phyloP scores from a whole-genome alignment of 176 grass and related monocot species.

The Triticum timopheevii region DNA sequence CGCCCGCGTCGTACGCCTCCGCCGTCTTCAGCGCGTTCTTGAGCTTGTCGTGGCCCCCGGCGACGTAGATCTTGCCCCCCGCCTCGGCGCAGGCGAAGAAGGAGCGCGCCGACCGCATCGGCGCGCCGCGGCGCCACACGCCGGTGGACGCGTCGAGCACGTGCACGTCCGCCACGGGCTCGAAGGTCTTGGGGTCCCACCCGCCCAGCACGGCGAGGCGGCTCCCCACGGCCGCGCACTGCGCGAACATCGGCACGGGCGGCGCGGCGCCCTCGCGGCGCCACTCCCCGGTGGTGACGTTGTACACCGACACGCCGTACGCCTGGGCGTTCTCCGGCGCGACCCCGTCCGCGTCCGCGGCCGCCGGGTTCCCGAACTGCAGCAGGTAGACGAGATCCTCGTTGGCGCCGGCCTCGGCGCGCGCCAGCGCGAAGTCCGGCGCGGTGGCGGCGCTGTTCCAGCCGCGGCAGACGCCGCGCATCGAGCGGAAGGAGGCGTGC shows the following conservation, averaged over 20 bases:
- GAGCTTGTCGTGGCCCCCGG: conserved; percentile 76
- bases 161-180: conserved; percentile 66
- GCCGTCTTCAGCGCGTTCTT: conserved; percentile 94
- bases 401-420: conserved; percentile 32
- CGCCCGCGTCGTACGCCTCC: conserved; percentile 58
- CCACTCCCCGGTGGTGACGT: conserved; percentile 64
- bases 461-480: conserved; percentile 64
- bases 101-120: conserved; percentile 31
- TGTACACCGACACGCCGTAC: conserved; percentile 57
- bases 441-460: conserved; percentile 57
- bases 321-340: conserved; percentile 1
- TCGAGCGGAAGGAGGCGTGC: conserved; percentile 43
- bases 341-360: conserved; percentile 8
- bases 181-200: conserved; percentile 74
- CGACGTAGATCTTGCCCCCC: conserved; percentile 58
- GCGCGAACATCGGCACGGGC: conserved; percentile 55
- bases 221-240: conserved; percentile 49
- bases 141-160: conserved; percentile 64
- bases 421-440: conserved; percentile 28
- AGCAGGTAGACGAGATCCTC: conserved; percentile 51
- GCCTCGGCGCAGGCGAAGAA: conserved; percentile 86
- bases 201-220: conserved; percentile 64
- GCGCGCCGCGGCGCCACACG: conserved; percentile 39
- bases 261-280: conserved; percentile 39
- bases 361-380: conserved; percentile 33